These are phyloP conservation scores for Wallacemonas collosoma DNA, from an alignment of 208 protist genomes.

Conservation along the genomic window DNA sequence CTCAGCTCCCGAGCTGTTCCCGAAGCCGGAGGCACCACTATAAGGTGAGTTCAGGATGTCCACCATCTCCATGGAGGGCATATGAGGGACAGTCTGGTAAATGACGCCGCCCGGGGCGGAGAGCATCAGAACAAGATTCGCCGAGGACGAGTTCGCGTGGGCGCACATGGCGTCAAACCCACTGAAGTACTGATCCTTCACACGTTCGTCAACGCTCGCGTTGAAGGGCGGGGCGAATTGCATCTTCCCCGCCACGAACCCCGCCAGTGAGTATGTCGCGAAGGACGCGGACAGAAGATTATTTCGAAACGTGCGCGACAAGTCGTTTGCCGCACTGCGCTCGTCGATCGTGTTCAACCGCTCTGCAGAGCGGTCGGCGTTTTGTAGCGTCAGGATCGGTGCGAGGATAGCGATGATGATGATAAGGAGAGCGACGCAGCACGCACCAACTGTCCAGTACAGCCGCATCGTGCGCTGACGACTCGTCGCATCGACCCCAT, in stretches of 20 bases:
- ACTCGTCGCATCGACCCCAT: background rate
- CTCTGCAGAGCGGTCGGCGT: background rate
- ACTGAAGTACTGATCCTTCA: constrained; percentile 29
- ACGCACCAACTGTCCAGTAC: constrained; percentile 13
- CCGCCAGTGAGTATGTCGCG: constrained; percentile 22
- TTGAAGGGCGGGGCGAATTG: constrained; percentile 39
- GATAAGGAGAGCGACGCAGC: constrained; percentile 12
- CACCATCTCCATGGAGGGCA: background rate
- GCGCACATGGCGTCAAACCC: constrained; percentile 34
- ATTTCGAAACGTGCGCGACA: constrained; percentile 21
- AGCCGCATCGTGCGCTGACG: background rate
- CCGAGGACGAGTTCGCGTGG: constrained; percentile 16
- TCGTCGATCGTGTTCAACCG: constrained; percentile 12
- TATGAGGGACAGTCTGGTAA: constrained; percentile 30
- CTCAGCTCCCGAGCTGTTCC: constrained; percentile 1
- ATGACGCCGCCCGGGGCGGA: constrained; percentile 68
- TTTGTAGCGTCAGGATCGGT: constrained; percentile 22
- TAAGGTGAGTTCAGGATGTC: constrained; percentile 32
- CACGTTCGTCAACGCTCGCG: constrained; percentile 26
- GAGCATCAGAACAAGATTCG: constrained; percentile 13
- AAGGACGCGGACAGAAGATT: constrained; percentile 32
- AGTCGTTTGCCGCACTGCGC: constrained; percentile 16
- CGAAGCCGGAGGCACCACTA: constrained; percentile 1
- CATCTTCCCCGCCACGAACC: constrained; percentile 37
- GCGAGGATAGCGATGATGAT: constrained; percentile 10